phyloP scores from a whole-genome alignment of 345 rosid genomes.

The Eucalyptus marginata region DNA sequence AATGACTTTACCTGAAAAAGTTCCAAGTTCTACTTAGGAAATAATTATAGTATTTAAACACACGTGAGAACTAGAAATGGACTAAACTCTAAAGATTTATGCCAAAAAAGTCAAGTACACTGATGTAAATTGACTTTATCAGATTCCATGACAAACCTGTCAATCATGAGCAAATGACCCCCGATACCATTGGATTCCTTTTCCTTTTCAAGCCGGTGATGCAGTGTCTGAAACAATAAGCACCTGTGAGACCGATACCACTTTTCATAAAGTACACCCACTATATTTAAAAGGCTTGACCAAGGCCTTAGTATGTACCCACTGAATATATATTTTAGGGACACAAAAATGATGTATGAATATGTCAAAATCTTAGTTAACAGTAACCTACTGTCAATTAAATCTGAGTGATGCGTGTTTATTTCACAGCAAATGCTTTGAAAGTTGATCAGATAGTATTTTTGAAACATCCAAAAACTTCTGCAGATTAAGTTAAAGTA shows the following conservation, averaged over 20 bases:
- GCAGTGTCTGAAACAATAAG: slow-evolving; percentile 37
- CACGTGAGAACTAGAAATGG: not conserved
- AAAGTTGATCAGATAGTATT: not conserved
- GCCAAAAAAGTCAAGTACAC: not conserved
- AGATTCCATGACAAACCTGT: slow-evolving; percentile 38
- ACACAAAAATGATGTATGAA: not conserved
- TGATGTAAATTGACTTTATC: not conserved
- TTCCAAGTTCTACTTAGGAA: not conserved
- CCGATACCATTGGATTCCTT: slow-evolving; percentile 27
- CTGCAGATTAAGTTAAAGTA: not conserved
- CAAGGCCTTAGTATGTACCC: not conserved
- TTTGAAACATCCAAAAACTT: not conserved
- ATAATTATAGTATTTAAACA: not conserved
- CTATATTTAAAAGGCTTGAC: not conserved
- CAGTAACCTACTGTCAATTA: not conserved
- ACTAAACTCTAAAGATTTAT: not conserved
- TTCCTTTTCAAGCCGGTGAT: slow-evolving; percentile 30
- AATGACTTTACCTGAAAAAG: not conserved
- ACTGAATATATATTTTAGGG: not conserved
- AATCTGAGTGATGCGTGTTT: not conserved
- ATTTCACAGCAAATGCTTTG: not conserved
- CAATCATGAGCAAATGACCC: slow-evolving; percentile 54
- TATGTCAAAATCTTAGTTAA: not conserved
- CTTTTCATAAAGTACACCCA: not conserved
- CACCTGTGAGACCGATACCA: not conserved